phyloP scores from a whole-genome alignment of 176 grass and related monocot species.

The Musa schizocarpa region DNA sequence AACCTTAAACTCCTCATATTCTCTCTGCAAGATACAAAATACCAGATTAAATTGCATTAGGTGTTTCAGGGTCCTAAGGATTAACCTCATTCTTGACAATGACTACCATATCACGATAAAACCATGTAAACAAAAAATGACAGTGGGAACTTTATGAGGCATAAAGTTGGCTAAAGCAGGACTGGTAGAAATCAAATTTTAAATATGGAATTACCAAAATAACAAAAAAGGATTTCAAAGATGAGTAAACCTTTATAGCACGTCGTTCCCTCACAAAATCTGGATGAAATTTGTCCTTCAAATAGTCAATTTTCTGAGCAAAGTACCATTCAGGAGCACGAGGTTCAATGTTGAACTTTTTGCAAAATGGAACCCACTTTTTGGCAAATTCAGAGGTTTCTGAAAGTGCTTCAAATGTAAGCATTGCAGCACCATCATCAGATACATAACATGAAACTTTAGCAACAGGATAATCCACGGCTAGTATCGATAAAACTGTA shows the following conservation, averaged over 20 bases:
- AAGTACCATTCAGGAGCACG: constrained; percentile 46
- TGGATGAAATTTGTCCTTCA: constrained; percentile 46
- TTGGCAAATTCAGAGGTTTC: constrained; percentile 38
- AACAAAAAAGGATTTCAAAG: neutral
- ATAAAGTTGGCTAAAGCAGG: neutral
- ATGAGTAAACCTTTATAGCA: constrained; percentile 36
- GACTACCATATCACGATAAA: neutral
- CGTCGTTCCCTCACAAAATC: constrained; percentile 45
- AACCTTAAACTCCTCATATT: constrained; percentile 41
- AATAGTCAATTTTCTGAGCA: constrained; percentile 35
- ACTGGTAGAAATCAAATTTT: too few relatives aligned
- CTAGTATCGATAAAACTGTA: constrained; percentile 60
- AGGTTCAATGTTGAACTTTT: constrained; percentile 44
- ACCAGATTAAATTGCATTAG: neutral
- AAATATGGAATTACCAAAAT: neutral
- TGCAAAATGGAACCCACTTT: constrained; percentile 47
- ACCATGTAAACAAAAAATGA: neutral
- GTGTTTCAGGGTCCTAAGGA: neutral
- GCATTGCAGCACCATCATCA: constrained; percentile 39
- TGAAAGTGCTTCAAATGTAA: constrained; percentile 43
- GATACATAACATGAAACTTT: constrained; percentile 44
- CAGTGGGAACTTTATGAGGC: neutral
- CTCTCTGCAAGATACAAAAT: constrained; percentile 27
- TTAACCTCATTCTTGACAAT: neutral
- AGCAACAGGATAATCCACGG: constrained; percentile 63